phyloP scores from a whole-genome alignment of 768 basidiomycete genomes.

The Leccinellum rugosiceps region DNA sequence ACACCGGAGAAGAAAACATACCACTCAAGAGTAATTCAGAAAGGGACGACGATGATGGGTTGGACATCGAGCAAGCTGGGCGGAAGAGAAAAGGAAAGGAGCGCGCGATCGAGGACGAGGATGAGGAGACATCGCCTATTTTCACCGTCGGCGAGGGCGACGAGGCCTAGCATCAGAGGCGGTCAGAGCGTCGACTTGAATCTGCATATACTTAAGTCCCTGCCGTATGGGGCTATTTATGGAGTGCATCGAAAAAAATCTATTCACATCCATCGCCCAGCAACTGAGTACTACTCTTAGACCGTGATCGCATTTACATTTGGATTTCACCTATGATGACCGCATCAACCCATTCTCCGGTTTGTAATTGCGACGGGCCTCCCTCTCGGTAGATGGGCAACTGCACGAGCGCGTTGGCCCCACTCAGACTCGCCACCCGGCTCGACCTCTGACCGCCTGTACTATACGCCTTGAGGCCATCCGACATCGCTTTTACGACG shows the following conservation, averaged over 20 bases:
- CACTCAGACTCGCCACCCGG: slow-evolving; percentile 72
- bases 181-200: background rate
- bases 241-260: background rate
- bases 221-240: background rate
- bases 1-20: slow-evolving; percentile 59
- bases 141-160: slow-evolving; percentile 57
- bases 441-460: slow-evolving; percentile 89
- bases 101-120: slow-evolving; percentile 35
- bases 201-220: background rate
- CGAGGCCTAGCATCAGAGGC: slow-evolving; percentile 34
- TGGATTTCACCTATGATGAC: slow-evolving; percentile 68
- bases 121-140: slow-evolving; percentile 39
- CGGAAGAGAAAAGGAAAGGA: slow-evolving; percentile 48
- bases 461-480: slow-evolving; percentile 62
- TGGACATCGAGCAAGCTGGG: slow-evolving; percentile 38
- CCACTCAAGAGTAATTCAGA: slow-evolving; percentile 48
- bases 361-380: slow-evolving; percentile 39
- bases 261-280: background rate
- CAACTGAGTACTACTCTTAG: background rate
- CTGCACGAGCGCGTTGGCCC: slow-evolving; percentile 76
- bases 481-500: slow-evolving; percentile 41
- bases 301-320: slow-evolving; percentile 16
- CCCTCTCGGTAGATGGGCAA: slow-evolving; percentile 47
- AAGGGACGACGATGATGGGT: slow-evolving; percentile 41
- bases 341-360: slow-evolving; percentile 56